Percentiles rank a stretch among this genome's conserved stretches.
phyloP scores from a whole-genome alignment of 2,329 filamentous ascomycete species.

The Fusarium graminum region DNA sequence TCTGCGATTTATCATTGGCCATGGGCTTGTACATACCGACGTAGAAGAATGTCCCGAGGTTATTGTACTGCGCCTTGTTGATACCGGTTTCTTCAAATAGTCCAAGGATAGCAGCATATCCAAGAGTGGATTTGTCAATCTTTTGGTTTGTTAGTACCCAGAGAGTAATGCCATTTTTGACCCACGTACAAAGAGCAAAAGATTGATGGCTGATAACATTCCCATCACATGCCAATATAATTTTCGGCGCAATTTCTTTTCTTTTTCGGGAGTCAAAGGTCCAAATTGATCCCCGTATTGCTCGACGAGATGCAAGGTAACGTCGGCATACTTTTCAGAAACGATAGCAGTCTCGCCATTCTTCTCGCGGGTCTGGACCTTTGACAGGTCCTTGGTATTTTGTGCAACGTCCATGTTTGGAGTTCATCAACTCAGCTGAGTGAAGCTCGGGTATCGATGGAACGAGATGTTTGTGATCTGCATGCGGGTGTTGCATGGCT shows the following conservation, averaged over 20 bases:
- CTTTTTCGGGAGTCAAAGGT: constrained; percentile 1
- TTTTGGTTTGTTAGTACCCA: fast-evolving
- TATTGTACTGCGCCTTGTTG: constrained; percentile 23
- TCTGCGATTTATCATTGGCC: fast-evolving
- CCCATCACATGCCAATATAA: constrained; percentile 17
- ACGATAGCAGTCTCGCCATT: constrained; percentile 13
- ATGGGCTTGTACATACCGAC: not conserved
- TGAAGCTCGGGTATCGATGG: not conserved
- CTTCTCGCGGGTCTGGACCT: constrained; percentile 1
- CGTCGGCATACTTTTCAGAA: constrained; percentile 17
- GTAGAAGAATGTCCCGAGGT: constrained; percentile 20
- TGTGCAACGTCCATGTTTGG: not conserved
- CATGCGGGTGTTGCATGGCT: constrained; percentile 5
- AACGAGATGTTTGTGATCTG: not conserved
- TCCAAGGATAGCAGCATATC: constrained; percentile 57
- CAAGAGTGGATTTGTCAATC: constrained; percentile 49
- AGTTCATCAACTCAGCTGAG: not conserved
- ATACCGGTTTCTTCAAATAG: constrained; percentile 51
- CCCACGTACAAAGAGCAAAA: constrained; percentile 9
- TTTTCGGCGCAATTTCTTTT: constrained; percentile 17
- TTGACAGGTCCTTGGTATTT: constrained; percentile 8
- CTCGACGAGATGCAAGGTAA: constrained; percentile 9
- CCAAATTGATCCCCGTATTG: constrained; percentile 13
- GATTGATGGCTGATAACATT: constrained; percentile 8
- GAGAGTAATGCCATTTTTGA: fast-evolving